Evolutionary conservation across 1,284 basidiomycete genomes (phyloP), one percentile per base, ranked within the genome.

Genomic region (Puccinia coronata): DNA sequence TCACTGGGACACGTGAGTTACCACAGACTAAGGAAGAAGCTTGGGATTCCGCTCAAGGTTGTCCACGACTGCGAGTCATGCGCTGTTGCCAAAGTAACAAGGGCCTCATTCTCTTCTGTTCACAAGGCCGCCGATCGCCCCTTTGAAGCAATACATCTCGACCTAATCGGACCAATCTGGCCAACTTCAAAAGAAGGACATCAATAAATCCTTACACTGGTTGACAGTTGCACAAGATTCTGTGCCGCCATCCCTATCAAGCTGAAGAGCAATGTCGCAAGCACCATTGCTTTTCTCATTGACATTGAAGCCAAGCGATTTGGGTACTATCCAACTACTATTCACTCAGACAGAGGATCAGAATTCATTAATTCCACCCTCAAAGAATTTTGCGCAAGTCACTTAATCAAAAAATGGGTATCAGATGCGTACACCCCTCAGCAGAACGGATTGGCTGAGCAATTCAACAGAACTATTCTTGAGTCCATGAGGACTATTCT

Each of bases 391-490:
- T 69, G 65, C 23, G 39, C 43, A 16, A 11, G 23, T 25, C 65
- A 69, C 25, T 5, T 43, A 2, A 69, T 69, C 12, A 8, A n/a
- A 43, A 20, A 23, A 4, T 8, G 23, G 25, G 5, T 25, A 28
- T 69, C 65, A 8, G 65, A 69, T 28, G 28, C 65, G 1, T 69
- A 69, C 20, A 69, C 65, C 11, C 65, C 39, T n/a, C 65, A 69
- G 39, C 65, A 69, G 39, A 69, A 69, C 20, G 59, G 59, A 20
- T 8, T 63, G 6, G 59, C 59, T 63, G 12, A 63, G 20, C 12
- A 28, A 5, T 69, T 43, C 36, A 69, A 69, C 25, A 14, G 20
- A 47, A n/a, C 65, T 6, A 69, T 69, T 25, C 65, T 69, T 20
- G 65, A 69, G 11, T 69, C 65, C 3, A 23, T 47, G 12, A 41